phyloP scores from a whole-genome alignment of 139 green algal genomes.

The Monoraphidium neglectum region DNA sequence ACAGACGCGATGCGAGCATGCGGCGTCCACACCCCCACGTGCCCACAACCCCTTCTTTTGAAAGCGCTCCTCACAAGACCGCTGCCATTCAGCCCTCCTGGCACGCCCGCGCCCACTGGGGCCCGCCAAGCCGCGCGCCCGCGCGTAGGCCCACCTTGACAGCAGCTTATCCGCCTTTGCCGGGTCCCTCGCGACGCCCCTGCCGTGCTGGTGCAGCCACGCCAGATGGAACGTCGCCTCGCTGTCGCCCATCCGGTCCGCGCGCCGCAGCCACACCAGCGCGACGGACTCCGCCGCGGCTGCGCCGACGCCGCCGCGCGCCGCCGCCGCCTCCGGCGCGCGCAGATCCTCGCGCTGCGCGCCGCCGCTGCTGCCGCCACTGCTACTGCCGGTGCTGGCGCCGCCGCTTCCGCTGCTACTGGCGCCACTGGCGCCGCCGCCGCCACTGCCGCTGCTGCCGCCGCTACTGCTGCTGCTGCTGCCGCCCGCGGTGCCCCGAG shows the following conservation, averaged over 20 bases:
- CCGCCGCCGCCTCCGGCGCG: background rate
- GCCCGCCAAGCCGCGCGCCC: too few species aligned
- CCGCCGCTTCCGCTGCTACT: background rate
- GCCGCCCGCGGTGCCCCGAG: background rate
- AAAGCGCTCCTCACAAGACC: too few species aligned
- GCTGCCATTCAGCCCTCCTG: too few species aligned
- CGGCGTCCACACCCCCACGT: too few species aligned
- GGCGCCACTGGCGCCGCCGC: background rate
- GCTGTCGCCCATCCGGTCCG: background rate
- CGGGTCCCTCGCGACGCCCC: background rate
- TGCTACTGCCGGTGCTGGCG: background rate
- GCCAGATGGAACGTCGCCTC: constrained; percentile 26
- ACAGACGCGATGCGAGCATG: too few species aligned
- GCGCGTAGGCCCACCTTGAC: background rate
- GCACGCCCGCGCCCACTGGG: too few species aligned
- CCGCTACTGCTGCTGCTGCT: background rate
- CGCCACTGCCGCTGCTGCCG: background rate
- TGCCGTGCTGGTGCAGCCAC: constrained; percentile 9
- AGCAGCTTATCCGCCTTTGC: constrained; percentile 1
- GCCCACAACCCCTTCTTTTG: too few species aligned
- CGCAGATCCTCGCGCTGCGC: background rate
- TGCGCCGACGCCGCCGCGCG: background rate
- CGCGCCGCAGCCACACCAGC: background rate
- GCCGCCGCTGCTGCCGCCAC: background rate
- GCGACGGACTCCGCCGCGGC: background rate